Evolutionary conservation across 129 eudicot species (phyloP), one percentile per base, ranked within the genome.

Genomic region (Cynara cardunculus): DNA sequence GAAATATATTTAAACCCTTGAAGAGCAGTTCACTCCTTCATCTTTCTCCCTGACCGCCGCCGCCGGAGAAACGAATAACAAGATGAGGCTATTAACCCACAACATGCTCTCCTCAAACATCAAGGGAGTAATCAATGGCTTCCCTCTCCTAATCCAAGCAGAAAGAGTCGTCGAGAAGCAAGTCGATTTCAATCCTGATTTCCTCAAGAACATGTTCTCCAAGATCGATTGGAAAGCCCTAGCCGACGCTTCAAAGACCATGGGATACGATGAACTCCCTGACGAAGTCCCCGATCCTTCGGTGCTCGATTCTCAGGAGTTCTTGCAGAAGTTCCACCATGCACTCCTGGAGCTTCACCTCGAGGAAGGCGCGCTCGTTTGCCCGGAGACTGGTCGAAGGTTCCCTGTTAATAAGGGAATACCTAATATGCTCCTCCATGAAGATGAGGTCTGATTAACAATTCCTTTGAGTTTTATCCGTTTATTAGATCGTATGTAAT

Each of bases 371-470:
- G 91, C 90, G 6, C 95, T 92, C 12, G 90, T 95, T 68, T 92
- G 97, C 83, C 99, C 97, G 2, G 97, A 95, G 85, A 92, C 96
- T 25, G 99, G 93, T 14, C 94, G 97, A 6, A 81, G 84, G 61
- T 95, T 95, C 21, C 97, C 96, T 53, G 99, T 95, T 67, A 86
- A 71, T 69, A 92, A 95, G 68, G 99, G 99, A 53, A 95, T 92
- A 26, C 99, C 99, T 18, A 95, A 95, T 79, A 95, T 95, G 99
- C 87, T 95, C 18, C 97, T 95, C 28, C 99, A 90, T 78, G 99
- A 95, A 77, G 99, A 92, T 78, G 97, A 92, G 88, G 97, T 95
- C 12, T 95, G 85, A 89, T 61, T 44, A 6, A 37, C 25, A 10
- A 10, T 56, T 70, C 16, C 74, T 18, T 65, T 39, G 19, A 14